Conservation (phyloP, 345 rosid genomes). For the Kandelia obovata region DNA sequence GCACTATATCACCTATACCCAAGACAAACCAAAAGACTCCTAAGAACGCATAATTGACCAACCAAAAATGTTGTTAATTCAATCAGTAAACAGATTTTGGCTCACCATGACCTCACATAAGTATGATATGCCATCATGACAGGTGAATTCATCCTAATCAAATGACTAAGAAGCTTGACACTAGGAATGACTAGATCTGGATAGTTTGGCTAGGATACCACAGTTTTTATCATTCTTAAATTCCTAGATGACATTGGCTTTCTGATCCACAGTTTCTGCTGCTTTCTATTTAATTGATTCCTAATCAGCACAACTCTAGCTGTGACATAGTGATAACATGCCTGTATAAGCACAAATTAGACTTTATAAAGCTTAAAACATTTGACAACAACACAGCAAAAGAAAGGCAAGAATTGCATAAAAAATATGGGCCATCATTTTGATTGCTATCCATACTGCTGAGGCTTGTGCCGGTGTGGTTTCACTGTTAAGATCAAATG, state of each 20-base stretch:
- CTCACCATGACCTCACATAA: no score
- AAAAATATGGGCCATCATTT: background rate
- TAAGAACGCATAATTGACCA: no score
- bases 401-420: background rate
- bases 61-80: no score
- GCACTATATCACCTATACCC: no score
- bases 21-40: no score
- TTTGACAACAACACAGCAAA: background rate
- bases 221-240: no score
- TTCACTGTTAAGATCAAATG: constrained; percentile 53
- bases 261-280: background rate
- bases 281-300: constrained; percentile 8
- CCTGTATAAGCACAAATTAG: background rate
- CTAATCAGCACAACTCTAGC: constrained; percentile 1
- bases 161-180: no score
- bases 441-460: constrained; percentile 33
- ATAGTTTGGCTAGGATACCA: no score
- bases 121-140: no score
- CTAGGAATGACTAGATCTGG: no score
- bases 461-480: constrained; percentile 31
- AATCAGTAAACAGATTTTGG: no score
- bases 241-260: background rate
- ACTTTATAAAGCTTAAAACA: background rate
- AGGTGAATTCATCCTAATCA: no score
- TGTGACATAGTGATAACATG: background rate